Evolutionary conservation across 345 rosid species (phyloP), one percentile per base, ranked within the genome.

Genomic region (thale cress (Arabidopsis thaliana)): DNA sequence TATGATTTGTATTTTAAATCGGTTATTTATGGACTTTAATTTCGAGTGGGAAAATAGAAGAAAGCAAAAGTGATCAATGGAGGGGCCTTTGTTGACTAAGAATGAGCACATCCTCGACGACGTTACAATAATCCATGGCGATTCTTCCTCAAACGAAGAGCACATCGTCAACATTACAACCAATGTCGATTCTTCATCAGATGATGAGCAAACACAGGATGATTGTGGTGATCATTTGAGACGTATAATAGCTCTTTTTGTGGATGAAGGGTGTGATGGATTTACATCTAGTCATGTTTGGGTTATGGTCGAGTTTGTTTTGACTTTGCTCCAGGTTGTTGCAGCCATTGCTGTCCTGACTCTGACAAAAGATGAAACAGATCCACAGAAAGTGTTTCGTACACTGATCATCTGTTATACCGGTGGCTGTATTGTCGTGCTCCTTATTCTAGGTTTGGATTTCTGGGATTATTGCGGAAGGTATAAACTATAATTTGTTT

Each of bases 71-170:
- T 57, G 22, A 57, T 32, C 41, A 57, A 57, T 57, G 64, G 64
- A 59, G n/a, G 10, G n/a, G 8, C 66, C 66, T 61, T 41, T 61
- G 66, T 41, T 61, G 50, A 38, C 11, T 10, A 6, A 61, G 50
- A 23, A 11, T 23, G 66, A 60, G 13, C 59, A 34, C 45, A 30
- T 20, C 34, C 13, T 67, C 7, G 32, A 38, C 49, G 23, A 56
- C 23, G 5, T 42, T 42, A 42, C 6, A 42, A 37, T 10, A 7
- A 42, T 0, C 46, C 46, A 42, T 11, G 46, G 46, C 46, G 46
- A 42, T 12, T 42, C 46, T 42, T 42, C 46, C 32, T 28, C 32
- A 28, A 28, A 28, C 4, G 32, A 28, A 1, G 32, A 28, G 32
- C 32, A 28, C 32, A 28, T 28, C 32, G 32, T 28, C 32, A 0